phyloP scores from a whole-genome alignment of 306 rosid genomes.

The Cicer bijugum region DNA sequence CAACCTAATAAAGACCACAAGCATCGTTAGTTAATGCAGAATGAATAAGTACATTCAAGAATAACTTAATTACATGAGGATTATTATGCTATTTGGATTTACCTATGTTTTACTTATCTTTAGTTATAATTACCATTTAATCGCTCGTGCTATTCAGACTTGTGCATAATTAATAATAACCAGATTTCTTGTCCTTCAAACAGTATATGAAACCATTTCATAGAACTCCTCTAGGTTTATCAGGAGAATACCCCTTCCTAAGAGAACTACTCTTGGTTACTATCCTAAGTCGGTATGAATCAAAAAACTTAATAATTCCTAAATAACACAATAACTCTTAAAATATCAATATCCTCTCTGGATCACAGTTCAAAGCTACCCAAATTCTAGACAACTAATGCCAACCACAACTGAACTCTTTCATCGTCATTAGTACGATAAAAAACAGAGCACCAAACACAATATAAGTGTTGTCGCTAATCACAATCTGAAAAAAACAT shows the following conservation, averaged over 20 bases:
- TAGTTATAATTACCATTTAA: background rate
- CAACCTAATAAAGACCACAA: no score
- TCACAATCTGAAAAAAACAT: background rate
- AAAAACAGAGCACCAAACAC: constrained; percentile 14
- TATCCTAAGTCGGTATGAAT: background rate
- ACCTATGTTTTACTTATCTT: background rate
- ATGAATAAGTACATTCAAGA: no score
- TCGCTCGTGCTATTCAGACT: background rate
- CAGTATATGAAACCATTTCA: constrained; percentile 8
- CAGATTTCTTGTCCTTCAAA: background rate
- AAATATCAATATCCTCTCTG: constrained; percentile 3
- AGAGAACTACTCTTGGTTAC: background rate
- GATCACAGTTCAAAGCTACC: constrained; percentile 10
- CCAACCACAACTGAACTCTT: constrained; percentile 8
- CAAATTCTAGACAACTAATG: constrained; percentile 17
- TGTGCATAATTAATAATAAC: background rate
- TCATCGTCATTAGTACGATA: background rate
- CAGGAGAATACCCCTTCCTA: background rate
- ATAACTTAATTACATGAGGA: no score
- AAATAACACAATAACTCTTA: background rate
- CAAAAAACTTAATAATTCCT: background rate
- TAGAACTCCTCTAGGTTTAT: background rate
- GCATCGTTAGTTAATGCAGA: no score
- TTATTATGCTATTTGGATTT: no score
- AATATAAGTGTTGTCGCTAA: background rate